Conservation (phyloP, 2,329 filamentous ascomycete species). For the Fusarium nurragi region DNA sequence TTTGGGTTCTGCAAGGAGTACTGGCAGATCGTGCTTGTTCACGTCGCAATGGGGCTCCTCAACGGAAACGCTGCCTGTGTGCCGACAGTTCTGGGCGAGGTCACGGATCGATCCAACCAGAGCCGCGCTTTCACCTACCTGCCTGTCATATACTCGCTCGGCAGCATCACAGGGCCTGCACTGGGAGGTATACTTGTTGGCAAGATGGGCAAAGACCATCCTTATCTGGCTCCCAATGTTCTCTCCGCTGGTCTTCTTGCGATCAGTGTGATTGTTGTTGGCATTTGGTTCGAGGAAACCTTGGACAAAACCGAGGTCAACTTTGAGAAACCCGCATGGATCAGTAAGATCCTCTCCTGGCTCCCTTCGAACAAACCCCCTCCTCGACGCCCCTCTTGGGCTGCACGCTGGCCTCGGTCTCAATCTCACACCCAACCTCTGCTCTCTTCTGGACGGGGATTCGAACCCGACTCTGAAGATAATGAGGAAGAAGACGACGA, state of each 20-base stretch:
- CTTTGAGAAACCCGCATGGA: slow-evolving; percentile 48
- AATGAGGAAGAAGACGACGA: slow-evolving; percentile 42
- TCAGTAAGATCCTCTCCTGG: slow-evolving; percentile 47
- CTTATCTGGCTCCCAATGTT: slow-evolving; percentile 87
- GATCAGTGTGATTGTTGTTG: slow-evolving; percentile 76
- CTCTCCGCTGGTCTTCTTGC: slow-evolving; percentile 77
- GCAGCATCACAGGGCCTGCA: slow-evolving; percentile 90
- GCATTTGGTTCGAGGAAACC: slow-evolving; percentile 88
- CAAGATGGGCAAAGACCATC: slow-evolving; percentile 69
- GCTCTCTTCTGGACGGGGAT: slow-evolving; percentile 35
- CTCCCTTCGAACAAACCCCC: slow-evolving; percentile 31
- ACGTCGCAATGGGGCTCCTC: slow-evolving; percentile 88
- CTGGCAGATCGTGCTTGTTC: slow-evolving; percentile 86
- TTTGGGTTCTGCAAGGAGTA: slow-evolving; percentile 89
- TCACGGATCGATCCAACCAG: slow-evolving; percentile 95
- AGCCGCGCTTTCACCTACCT: slow-evolving; percentile 92
- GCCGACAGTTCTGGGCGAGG: slow-evolving; percentile 91
- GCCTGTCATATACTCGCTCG: slow-evolving; percentile 94
- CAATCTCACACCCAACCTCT: slow-evolving; percentile 44
- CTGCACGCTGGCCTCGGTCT: slow-evolving; percentile 51
- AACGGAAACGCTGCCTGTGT: slow-evolving; percentile 97
- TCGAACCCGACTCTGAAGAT: slow-evolving; percentile 41
- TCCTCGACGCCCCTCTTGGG: slow-evolving; percentile 50
- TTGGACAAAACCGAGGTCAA: slow-evolving; percentile 48
- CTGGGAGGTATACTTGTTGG: slow-evolving; percentile 87